phyloP scores from a whole-genome alignment of 306 rosid species.

The Vigna angularis region DNA sequence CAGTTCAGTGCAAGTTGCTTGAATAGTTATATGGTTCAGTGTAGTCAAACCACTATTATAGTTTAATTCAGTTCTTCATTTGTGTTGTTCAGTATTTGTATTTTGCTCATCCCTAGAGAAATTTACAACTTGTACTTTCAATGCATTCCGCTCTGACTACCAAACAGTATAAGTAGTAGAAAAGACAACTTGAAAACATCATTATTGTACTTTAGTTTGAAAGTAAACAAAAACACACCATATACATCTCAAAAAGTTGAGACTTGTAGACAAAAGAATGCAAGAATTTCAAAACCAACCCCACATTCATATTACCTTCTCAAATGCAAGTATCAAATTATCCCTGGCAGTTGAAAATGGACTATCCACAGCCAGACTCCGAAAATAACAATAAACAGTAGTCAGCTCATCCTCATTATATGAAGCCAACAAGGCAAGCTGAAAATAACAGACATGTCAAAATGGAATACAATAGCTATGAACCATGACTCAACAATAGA shows the following conservation, averaged over 20 bases:
- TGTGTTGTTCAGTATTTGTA: too few relatives aligned
- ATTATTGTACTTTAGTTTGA: conserved; percentile 1
- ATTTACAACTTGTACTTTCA: conserved; percentile 7
- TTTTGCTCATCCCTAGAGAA: neutral
- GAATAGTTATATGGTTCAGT: too few relatives aligned
- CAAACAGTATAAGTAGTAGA: conserved; percentile 16
- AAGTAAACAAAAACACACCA: conserved; percentile 2
- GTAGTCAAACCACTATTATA: too few relatives aligned
- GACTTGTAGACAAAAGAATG: conserved; percentile 18
- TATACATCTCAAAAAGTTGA: conserved; percentile 19
- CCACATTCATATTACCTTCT: conserved; percentile 67
- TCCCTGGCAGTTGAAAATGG: conserved; percentile 98
- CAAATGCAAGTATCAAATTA: conserved; percentile 91
- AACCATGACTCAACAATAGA: conserved; percentile 15
- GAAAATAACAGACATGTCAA: conserved; percentile 45
- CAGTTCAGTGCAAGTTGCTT: too few relatives aligned
- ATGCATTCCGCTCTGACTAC: conserved; percentile 22
- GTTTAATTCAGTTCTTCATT: too few relatives aligned
- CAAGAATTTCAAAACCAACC: conserved; percentile 14
- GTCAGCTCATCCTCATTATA: conserved; percentile 86
- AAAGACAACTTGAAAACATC: conserved; percentile 21
- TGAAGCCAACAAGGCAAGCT: conserved; percentile 97
- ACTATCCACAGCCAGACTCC: conserved; percentile 89
- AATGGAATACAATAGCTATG: conserved; percentile 1
- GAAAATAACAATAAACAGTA: conserved; percentile 85